Evolutionary conservation across 805 yeast species (phyloP).

Genomic region (Candida vartiovaarae): DNA sequence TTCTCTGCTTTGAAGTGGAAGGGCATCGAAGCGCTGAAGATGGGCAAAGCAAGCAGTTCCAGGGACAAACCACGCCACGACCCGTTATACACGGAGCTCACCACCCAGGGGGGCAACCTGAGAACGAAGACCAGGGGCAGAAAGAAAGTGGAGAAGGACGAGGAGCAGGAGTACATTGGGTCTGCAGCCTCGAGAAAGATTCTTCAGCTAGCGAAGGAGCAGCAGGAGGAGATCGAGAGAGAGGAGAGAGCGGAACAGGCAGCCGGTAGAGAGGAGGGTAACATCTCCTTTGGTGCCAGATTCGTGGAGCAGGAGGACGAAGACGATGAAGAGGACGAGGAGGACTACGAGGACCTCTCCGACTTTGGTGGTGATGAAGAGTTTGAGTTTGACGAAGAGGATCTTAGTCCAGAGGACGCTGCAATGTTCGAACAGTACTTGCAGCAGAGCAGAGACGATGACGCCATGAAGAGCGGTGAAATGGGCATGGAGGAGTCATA

Average conservation of each 20-base stretch:
- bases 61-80: slow-evolving; percentile 65
- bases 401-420: slow-evolving; percentile 74
- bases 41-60: slow-evolving; percentile 60
- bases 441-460: slow-evolving; percentile 29
- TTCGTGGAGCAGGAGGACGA: slow-evolving; percentile 49
- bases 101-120: slow-evolving; percentile 67
- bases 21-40: slow-evolving; percentile 17
- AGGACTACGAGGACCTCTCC: slow-evolving; percentile 36
- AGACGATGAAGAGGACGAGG: slow-evolving; percentile 33
- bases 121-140: slow-evolving; percentile 35
- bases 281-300: slow-evolving; percentile 26
- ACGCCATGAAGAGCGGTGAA: slow-evolving; percentile 6
- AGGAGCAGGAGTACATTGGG: slow-evolving; percentile 62
- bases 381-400: slow-evolving; percentile 56
- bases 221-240: slow-evolving; percentile 80
- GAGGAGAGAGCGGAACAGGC: slow-evolving; percentile 56
- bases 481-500: slow-evolving; percentile 37
- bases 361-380: slow-evolving; percentile 38
- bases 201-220: slow-evolving; percentile 83
- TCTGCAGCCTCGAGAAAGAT: slow-evolving; percentile 79
- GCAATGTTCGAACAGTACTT: slow-evolving; percentile 77
- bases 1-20: too few species aligned
- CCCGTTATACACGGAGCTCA: slow-evolving; percentile 72
- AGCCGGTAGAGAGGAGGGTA: slow-evolving; percentile 23
- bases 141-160: slow-evolving; percentile 34